Conservation (phyloP, 1,284 basidiomycete genomes). For the Puccinia hordei region DNA sequence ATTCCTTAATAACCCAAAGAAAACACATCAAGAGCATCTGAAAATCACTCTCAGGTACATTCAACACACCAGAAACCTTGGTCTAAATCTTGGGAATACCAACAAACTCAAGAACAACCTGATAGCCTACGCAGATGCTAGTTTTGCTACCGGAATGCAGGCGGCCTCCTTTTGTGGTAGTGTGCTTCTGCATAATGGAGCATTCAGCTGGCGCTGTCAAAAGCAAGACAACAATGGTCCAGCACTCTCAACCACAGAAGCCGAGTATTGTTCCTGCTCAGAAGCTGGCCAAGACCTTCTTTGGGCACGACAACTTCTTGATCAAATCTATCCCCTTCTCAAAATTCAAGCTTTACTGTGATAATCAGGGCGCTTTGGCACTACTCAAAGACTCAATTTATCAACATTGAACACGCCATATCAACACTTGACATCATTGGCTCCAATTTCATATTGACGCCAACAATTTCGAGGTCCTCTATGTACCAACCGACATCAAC, state of each 20-base stretch:
- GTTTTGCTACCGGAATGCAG: background rate
- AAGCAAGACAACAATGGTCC: background rate
- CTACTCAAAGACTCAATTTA: background rate
- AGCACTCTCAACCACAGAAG: too few relatives aligned
- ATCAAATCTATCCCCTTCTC: background rate
- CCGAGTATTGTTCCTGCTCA: background rate
- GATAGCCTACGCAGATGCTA: background rate
- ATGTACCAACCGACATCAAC: background rate
- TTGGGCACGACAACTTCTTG: background rate
- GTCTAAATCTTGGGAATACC: background rate
- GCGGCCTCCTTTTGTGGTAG: background rate
- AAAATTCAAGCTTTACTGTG: background rate
- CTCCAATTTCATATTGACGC: too few relatives aligned
- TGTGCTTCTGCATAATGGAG: background rate
- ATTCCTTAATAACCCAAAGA: background rate
- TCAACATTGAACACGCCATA: constrained; percentile 6
- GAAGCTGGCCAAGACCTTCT: background rate
- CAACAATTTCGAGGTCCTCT: background rate
- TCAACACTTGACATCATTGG: constrained; percentile 13
- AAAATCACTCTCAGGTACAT: background rate
- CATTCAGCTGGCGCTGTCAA: background rate
- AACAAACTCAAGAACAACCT: background rate
- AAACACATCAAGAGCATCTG: background rate
- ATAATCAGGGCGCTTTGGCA: constrained; percentile 28
- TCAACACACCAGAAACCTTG: background rate